Evolutionary conservation across 352 stramenopile species (phyloP), one percentile per base, ranked within the genome.

Genomic region (Phytophthora quininea): DNA sequence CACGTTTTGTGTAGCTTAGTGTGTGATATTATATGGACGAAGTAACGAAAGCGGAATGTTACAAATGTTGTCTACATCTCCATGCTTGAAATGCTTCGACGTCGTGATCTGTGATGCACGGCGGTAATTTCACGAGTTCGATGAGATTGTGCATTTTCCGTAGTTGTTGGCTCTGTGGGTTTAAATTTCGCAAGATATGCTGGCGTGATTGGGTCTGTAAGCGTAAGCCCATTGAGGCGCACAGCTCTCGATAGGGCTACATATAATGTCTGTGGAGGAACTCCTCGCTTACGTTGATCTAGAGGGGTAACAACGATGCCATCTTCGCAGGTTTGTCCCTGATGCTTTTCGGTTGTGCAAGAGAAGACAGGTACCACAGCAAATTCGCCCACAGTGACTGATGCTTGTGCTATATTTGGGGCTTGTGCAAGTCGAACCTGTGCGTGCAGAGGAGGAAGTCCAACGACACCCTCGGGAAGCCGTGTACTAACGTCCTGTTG

Each of bases 331-430:
- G 45, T 54, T 10, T 69, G 60, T 0, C 66, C 60, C 47, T 69
- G 66, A 0, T 64, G 49, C 15, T 74, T 71, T 48, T 69, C 66
- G 2, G 60, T 69, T 0, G 66, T 74, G 27, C 54, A 69, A 4
- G 66, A 43, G 45, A 69, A 69, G 3, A 46, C 60, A 12, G 66
- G 51, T 1, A 74, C 66, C 0, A 64, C 27, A 2, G 55, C 42
- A 14, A 69, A 74, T 37, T 70, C 61, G 2, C 57, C 19, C 0
- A 74, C 52, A 0, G 60, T 70, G 3, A 70, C 14, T 0, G 12
- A 52, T 46, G 40, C 19, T 15, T 61, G 49, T 4, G 33, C 4
- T 12, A 64, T 51, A 19, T 64, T 56, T 1, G 37, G 14, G 2
- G 64, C 43, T 12, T 53, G 31, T 9, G 24, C 35, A 3, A 62